Evolutionary conservation across 2,329 filamentous ascomycete species (phyloP).

Genomic region (Canariomyces notabilis): DNA sequence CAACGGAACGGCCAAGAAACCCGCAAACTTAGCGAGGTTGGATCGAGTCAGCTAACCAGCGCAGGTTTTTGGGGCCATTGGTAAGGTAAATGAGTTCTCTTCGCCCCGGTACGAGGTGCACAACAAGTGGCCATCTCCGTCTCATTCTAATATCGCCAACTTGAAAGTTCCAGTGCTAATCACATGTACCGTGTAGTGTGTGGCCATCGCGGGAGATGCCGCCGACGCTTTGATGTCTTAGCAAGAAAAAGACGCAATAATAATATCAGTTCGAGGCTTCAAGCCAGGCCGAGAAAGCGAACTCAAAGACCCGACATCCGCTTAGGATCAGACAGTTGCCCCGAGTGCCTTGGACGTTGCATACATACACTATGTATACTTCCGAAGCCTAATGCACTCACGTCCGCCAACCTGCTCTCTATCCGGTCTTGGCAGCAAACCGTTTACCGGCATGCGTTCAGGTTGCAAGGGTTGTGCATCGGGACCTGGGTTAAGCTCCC

Average conservation of each 20-base stretch:
- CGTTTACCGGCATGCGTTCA: not conserved
- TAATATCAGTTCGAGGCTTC: not conserved
- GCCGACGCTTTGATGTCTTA: not conserved
- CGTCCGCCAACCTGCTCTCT: not conserved
- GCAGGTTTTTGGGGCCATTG: no score
- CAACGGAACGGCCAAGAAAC: no score
- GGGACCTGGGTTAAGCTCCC: not conserved
- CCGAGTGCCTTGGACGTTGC: no score
- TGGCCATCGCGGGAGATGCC: not conserved
- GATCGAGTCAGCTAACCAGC: no score
- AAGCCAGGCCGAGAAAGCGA: not conserved
- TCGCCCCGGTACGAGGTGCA: no score
- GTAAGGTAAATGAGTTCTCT: no score
- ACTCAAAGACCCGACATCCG: not conserved
- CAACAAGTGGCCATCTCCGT: no score
- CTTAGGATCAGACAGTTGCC: conserved; percentile 1
- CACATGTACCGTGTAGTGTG: no score
- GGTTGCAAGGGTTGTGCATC: not conserved
- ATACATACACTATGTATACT: not conserved
- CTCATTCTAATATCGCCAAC: no score
- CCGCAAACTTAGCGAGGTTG: no score
- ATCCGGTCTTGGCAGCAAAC: not conserved
- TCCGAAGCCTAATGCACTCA: not conserved
- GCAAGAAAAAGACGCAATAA: not conserved
- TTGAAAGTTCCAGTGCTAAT: no score